Percentiles rank a stretch among this genome's conserved stretches.
Conservation (phyloP, 2,329 filamentous ascomycete species). For the Trichoderma gracile region DNA sequence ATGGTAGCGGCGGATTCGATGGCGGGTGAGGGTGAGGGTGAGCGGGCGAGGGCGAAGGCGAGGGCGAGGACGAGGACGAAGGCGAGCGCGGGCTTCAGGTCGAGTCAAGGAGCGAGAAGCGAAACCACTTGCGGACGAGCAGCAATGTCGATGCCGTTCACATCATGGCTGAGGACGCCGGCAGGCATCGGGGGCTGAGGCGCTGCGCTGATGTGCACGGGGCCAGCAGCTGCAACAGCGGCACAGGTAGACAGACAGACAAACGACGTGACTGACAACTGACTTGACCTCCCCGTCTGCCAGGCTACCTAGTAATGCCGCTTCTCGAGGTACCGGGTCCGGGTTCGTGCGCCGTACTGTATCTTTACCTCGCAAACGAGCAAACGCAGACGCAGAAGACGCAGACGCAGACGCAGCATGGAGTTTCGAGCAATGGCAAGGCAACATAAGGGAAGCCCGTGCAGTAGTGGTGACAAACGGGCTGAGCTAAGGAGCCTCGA, state of each 20-base stretch:
- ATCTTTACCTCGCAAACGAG: slow-evolving; percentile 7
- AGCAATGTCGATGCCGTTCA: slow-evolving; percentile 44
- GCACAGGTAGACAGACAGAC: neutral
- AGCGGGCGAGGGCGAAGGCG: neutral
- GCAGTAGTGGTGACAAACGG: slow-evolving; percentile 7
- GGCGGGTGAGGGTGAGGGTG: slow-evolving; percentile 28
- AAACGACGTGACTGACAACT: neutral
- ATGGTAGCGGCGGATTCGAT: slow-evolving; percentile 14
- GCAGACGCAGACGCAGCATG: slow-evolving; percentile 3
- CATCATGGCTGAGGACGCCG: slow-evolving; percentile 44
- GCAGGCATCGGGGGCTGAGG: slow-evolving; percentile 44
- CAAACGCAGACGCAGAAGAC: neutral
- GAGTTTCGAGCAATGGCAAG: slow-evolving; percentile 13
- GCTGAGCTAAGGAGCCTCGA: slow-evolving; percentile 21
- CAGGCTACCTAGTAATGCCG: slow-evolving; percentile 17
- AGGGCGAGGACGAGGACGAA: too few species aligned
- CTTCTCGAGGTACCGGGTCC: slow-evolving; percentile 14
- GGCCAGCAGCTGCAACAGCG: slow-evolving; percentile 31
- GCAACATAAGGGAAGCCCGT: slow-evolving; percentile 6
- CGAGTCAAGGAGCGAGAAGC: slow-evolving; percentile 32
- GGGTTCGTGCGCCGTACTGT: slow-evolving; percentile 11
- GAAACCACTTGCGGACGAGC: slow-evolving; percentile 32
- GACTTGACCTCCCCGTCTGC: slow-evolving; percentile 7
- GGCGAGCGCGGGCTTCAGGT: too few species aligned
- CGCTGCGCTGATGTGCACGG: slow-evolving; percentile 29